Percentiles rank a stretch among this genome's conserved stretches.
Conservation (phyloP, 345 rosid genomes). For the Murraya koenigii region DNA sequence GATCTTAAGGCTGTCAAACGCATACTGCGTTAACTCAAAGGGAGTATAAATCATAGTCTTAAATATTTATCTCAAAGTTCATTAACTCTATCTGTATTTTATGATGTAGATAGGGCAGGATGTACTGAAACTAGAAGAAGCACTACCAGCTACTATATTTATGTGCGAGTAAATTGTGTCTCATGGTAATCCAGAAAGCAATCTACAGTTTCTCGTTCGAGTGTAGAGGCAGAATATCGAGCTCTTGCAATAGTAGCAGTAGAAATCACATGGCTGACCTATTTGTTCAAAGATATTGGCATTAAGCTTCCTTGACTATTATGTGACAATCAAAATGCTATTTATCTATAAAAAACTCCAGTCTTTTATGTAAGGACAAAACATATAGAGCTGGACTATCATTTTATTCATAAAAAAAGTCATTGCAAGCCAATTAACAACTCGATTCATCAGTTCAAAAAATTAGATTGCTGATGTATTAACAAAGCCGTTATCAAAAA, state of each 20-base stretch:
- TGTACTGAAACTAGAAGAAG: background rate
- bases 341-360: too few relatives aligned
- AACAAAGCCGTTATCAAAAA: too few relatives aligned
- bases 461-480: too few relatives aligned
- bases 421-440: too few relatives aligned
- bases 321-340: background rate
- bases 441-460: too few relatives aligned
- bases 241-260: accelerated
- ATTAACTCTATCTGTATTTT: background rate
- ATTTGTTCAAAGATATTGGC: background rate
- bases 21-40: too few relatives aligned
- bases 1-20: too few relatives aligned
- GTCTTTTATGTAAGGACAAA: too few relatives aligned
- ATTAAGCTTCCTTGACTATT: background rate
- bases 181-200: background rate
- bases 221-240: background rate
- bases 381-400: too few relatives aligned
- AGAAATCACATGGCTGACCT: background rate
- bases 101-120: background rate
- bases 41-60: too few relatives aligned
- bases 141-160: background rate
- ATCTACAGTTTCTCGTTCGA: background rate
- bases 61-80: background rate
- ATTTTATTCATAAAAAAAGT: too few relatives aligned
- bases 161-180: background rate